Conservation (phyloP, 139 green algal genomes). For the Nannochloris sp. region DNA sequence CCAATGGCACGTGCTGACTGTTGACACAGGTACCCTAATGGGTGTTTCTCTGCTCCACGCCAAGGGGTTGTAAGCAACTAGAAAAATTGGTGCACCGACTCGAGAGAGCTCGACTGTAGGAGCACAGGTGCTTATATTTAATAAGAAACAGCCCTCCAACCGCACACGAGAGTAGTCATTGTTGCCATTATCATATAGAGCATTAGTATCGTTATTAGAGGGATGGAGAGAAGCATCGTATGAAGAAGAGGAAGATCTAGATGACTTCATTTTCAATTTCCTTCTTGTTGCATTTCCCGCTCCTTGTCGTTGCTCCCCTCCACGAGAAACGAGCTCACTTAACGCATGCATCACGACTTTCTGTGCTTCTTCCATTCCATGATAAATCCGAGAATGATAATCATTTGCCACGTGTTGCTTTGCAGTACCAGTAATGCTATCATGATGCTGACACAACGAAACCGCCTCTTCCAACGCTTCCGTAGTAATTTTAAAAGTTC, state of each 20-base stretch:
- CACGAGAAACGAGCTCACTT: conserved; percentile 5
- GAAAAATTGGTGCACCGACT: conserved; percentile 27
- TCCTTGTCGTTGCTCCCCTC: no score
- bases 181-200: neutral
- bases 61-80: conserved; percentile 74
- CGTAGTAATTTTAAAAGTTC: conserved; percentile 5
- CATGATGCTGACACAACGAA: conserved; percentile 75
- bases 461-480: conserved; percentile 55
- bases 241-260: no score
- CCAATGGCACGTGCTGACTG: conserved; percentile 11
- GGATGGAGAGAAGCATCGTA: neutral
- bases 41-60: conserved; percentile 43
- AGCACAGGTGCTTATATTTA: conserved; percentile 57
- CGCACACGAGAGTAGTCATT: neutral
- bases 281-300: neutral
- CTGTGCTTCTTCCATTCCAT: conserved; percentile 26
- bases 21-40: conserved; percentile 54
- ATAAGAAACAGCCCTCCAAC: conserved; percentile 40
- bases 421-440: conserved; percentile 74
- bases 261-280: neutral
- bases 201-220: neutral
- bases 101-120: conserved; percentile 27
- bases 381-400: conserved; percentile 56
- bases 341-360: conserved; percentile 16
- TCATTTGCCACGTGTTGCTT: conserved; percentile 82